Conservation (phyloP, 208 protist genomes). For the Jaenimonas drosophilae region DNA sequence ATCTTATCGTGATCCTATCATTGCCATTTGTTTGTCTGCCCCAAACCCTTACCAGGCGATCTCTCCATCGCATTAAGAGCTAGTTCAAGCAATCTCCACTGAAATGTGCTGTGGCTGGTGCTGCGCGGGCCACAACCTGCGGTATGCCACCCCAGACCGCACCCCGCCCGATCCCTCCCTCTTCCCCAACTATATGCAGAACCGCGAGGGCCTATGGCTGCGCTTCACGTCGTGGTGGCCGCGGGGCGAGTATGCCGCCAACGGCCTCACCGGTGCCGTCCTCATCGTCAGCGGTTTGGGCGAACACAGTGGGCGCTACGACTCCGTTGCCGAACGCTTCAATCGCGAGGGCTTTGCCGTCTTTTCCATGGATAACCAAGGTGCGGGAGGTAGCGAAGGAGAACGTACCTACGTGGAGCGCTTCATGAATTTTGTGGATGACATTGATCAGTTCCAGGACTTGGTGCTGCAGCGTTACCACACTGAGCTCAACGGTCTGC, state of each 20-base stretch:
- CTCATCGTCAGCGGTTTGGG: slow-evolving; percentile 68
- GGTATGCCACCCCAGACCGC: slow-evolving; percentile 28
- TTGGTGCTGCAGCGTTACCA: slow-evolving; percentile 18
- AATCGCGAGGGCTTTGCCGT: slow-evolving; percentile 34
- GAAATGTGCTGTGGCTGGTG: slow-evolving; percentile 3
- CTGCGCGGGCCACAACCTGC: slow-evolving; percentile 15
- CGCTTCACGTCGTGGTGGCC: slow-evolving; percentile 66
- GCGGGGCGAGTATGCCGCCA: slow-evolving; percentile 5
- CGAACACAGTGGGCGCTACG: slow-evolving; percentile 69
- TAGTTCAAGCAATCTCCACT: no score
- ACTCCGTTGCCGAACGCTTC: slow-evolving; percentile 39
- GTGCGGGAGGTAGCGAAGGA: slow-evolving; percentile 62
- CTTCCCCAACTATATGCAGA: slow-evolving; percentile 71
- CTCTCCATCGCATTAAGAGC: no score
- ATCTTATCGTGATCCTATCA: neutral
- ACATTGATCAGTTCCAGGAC: slow-evolving; percentile 39
- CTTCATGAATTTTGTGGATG: slow-evolving; percentile 68
- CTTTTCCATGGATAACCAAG: slow-evolving; percentile 71
- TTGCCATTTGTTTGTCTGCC: neutral
- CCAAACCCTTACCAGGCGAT: no score
- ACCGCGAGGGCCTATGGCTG: slow-evolving; percentile 60
- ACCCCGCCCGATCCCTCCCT: slow-evolving; percentile 41
- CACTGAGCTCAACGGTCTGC: slow-evolving; percentile 17
- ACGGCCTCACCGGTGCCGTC: slow-evolving; percentile 21
- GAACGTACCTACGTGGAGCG: slow-evolving; percentile 53